Evolutionary conservation across 805 yeast species (phyloP), one percentile per base, ranked within the genome.

Genomic region (Tetrapisispora fleetii): DNA sequence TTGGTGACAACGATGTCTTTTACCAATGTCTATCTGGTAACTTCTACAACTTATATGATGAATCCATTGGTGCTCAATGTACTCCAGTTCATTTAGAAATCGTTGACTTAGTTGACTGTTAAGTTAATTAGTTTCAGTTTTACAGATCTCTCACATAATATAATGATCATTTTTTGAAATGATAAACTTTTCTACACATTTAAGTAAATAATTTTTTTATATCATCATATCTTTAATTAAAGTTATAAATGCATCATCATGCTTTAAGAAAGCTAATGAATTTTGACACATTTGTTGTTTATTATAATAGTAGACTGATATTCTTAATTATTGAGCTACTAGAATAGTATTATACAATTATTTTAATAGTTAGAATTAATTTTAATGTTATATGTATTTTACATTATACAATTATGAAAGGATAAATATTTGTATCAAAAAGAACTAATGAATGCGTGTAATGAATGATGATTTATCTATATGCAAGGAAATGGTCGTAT

Each of bases 21-120:
- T 81, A 76, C 74, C 79, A 78, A 67, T 81, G 86, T 67, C 60
- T 72, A 53, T 79, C 84, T 28, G 86, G 86, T 51, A 73, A 70
- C 58, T 81, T 81, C 71, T 79, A 78, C 78, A 81, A 81, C 70
- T 69, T 81, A 64, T 81, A 81, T 64, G 82, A 79, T 62, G 68
- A 76, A 63, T 56, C 64, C 54, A 67, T 77, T 48, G 82, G 77
- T 42, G 65, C 59, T 40, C 82, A 79, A 62, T 80, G 85, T 71
- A 67, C 69, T 48, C 72, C 80, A 48, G 80, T 81, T 50, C 63
- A 75, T 54, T 71, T 81, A 53, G 65, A 67, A 49, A 66, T 77
- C 47, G 76, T 80, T 48, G 74, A 72, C 54, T 69, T 79, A 51
- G 69, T 76, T 43, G 54, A 62, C 37, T 81, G 87, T 69, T 72